Evolutionary conservation across 352 stramenopile species (phyloP).

Genomic region (Globisporangium splendens): DNA sequence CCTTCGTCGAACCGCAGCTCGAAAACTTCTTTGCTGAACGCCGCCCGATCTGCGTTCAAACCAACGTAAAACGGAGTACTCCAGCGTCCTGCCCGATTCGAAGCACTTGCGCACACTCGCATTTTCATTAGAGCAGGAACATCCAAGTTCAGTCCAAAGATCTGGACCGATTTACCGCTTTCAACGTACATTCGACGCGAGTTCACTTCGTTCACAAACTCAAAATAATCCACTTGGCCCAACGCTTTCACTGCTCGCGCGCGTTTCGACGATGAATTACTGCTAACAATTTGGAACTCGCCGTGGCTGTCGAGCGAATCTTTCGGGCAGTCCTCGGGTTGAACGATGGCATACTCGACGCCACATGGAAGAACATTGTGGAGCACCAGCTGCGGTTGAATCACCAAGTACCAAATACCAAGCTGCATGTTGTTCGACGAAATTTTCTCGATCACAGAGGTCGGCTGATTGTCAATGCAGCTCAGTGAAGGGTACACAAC

Average conservation of each 20-base stretch:
- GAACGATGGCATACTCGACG: constrained; percentile 83
- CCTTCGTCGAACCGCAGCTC: constrained; percentile 64
- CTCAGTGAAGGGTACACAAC: constrained; percentile 62
- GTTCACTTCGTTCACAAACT: constrained; percentile 78
- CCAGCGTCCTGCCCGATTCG: constrained; percentile 46
- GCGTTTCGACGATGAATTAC: constrained; percentile 36
- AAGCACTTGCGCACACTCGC: constrained; percentile 56
- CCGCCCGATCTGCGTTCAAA: constrained; percentile 40
- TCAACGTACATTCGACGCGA: constrained; percentile 66
- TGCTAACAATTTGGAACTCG: constrained; percentile 41
- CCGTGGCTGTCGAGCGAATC: constrained; percentile 57
- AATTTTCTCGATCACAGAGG: constrained; percentile 69
- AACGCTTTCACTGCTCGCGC: constrained; percentile 41
- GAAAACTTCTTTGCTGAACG: constrained; percentile 53
- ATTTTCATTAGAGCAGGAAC: constrained; percentile 74
- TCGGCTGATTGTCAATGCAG: constrained; percentile 83
- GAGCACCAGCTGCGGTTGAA: constrained; percentile 77
- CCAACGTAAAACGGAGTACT: constrained; percentile 60
- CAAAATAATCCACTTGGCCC: constrained; percentile 62
- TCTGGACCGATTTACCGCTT: constrained; percentile 75
- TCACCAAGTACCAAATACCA: constrained; percentile 72
- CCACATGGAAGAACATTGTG: constrained; percentile 81
- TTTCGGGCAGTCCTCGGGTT: constrained; percentile 61
- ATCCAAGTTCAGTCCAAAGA: constrained; percentile 74
- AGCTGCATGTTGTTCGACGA: constrained; percentile 53